Conservation (phyloP, 306 rosid genomes). For the Calophaca sinica region DNA sequence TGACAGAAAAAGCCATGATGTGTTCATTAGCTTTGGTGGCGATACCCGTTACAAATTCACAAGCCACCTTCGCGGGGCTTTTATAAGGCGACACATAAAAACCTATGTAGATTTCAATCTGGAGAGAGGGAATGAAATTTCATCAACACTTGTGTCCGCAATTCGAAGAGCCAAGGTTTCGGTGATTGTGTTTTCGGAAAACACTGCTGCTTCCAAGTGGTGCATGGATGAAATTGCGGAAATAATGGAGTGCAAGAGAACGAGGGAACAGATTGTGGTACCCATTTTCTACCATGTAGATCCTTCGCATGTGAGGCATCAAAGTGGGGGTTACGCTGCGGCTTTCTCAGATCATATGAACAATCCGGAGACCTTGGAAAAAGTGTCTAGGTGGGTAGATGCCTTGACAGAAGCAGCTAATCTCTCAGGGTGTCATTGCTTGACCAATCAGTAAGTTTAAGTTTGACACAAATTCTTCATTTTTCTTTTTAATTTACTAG, state of each 20-base stretch:
- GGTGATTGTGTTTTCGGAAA: not conserved
- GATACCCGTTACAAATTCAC: not conserved
- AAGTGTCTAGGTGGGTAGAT: slow-evolving; percentile 26
- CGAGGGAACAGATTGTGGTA: not conserved
- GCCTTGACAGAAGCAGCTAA: slow-evolving; percentile 12
- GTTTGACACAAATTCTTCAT: too few relatives aligned
- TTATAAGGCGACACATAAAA: not conserved
- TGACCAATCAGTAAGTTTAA: not conserved
- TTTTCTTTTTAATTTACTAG: too few relatives aligned
- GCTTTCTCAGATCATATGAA: not conserved
- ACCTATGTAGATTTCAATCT: not conserved
- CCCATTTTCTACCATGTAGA: slow-evolving; percentile 7
- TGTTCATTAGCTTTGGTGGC: slow-evolving; percentile 14
- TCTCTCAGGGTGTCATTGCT: not conserved
- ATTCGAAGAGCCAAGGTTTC: not conserved
- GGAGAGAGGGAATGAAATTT: not conserved
- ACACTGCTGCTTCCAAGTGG: not conserved
- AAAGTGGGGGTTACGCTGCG: not conserved
- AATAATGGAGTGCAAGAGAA: not conserved
- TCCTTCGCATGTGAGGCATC: not conserved
- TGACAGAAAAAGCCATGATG: not conserved
- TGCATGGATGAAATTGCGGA: not conserved
- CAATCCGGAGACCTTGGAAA: not conserved
- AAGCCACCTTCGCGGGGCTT: not conserved
- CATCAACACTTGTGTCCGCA: not conserved